Percentiles rank a stretch among this genome's conserved stretches.
These are phyloP conservation scores for Canavalia gladiata DNA, from an alignment of 306 rosid species.

Conservation along the genomic window DNA sequence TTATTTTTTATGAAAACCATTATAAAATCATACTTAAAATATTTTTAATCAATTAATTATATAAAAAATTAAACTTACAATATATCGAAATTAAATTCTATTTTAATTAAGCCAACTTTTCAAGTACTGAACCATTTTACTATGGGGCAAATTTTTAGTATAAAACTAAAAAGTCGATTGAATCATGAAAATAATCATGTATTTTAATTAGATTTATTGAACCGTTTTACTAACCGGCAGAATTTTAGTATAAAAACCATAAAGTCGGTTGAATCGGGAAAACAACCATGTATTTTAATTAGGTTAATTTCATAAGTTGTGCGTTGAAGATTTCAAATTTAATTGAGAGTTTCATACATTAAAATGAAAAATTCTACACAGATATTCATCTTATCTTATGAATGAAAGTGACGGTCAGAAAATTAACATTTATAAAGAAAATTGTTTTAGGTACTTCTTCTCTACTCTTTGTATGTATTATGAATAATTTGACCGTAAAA, in stretches of 20 bases:
- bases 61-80: no score
- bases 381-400: not conserved
- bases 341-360: not conserved
- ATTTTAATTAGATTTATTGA: no score
- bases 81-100: no score
- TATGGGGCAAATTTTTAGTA: not conserved
- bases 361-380: not conserved
- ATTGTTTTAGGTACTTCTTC: not conserved
- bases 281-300: not conserved
- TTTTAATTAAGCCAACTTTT: not conserved
- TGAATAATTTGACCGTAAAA: constrained; percentile 29
- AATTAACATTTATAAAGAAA: not conserved
- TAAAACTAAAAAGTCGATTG: not conserved
- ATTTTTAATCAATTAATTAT: no score
- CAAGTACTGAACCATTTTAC: not conserved
- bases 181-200: not conserved
- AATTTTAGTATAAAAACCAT: no score
- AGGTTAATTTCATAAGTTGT: no score
- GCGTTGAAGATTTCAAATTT: constrained; percentile 15
- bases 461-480: not conserved
- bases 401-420: not conserved
- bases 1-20: no score
- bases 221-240: no score
- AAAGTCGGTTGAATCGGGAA: no score
- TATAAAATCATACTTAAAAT: no score